Evolutionary conservation across 805 yeast species (phyloP), one percentile per base, ranked within the genome.

Genomic region (Hanseniaspora lindneri): DNA sequence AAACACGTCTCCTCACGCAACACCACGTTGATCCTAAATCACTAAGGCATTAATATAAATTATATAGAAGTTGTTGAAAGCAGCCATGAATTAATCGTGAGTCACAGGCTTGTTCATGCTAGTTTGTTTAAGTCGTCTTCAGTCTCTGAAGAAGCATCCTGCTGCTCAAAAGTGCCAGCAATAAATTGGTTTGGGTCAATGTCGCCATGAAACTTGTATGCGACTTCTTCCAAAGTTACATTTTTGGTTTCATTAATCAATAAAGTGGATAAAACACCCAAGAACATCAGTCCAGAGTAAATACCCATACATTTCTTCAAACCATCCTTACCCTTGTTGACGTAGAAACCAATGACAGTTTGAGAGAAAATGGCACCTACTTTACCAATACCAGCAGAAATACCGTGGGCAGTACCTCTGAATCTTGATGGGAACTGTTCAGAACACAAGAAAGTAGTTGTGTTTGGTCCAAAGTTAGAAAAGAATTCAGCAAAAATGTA

Each of bases 341-440:
- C 89, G 73, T 86, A 74, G 54, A 94, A 84, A 74, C 95, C 92
- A 56, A 83, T 66, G 64, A 83, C 81, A 54, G 88, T 79, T 70
- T 82, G 92, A 24, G 95, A 95, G 71, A 86, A 77, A 57, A 86
- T 84, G 52, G 95, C 94, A 71, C 95, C 96, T 58, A 85, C 72
- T 66, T 86, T 86, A 73, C 95, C 96, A 29, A 77, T 66, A 44
- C 94, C 96, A 58, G 96, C 95, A 54, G 94, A 85, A 54, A 86
- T 74, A 74, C 96, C 96, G 60, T 86, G 96, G 42, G 95, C 95
- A 56, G 94, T 79, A 21, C 95, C 85, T 79, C 95, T 82, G 70
- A 85, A 86, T 74, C 95, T 80, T 50, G 96, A 86, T 65, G 95
- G 96, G 81, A 72, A 87, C 63, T 77, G 70, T 71, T 86, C 96